phyloP scores from a whole-genome alignment of 495 filamentous ascomycete genomes.

The Trichocladium antarcticum region DNA sequence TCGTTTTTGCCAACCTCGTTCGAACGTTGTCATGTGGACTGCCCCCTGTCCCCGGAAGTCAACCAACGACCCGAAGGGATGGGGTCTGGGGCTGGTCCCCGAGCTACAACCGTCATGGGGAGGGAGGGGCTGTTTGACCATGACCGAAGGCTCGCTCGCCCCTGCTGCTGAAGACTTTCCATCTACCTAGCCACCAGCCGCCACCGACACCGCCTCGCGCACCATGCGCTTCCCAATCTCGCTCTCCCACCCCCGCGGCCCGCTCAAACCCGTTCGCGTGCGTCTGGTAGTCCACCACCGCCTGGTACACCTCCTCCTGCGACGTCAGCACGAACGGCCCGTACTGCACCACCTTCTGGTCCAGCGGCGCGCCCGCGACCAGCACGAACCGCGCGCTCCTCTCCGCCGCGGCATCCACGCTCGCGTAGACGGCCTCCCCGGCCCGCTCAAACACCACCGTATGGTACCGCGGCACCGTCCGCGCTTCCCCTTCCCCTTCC shows the following conservation, averaged over 20 bases:
- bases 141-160: too few species aligned
- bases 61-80: too few species aligned
- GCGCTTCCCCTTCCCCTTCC: constrained; percentile 28
- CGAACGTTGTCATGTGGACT: too few species aligned
- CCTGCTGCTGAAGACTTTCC: too few species aligned
- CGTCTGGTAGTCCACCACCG: constrained; percentile 78
- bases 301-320: constrained; percentile 79
- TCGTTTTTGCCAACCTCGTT: constrained; percentile 12
- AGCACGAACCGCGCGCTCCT: constrained; percentile 61
- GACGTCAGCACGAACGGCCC: constrained; percentile 83
- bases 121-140: too few species aligned
- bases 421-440: constrained; percentile 61
- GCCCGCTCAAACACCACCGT: constrained; percentile 81
- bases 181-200: too few species aligned
- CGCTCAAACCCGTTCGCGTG: constrained; percentile 84
- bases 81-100: too few species aligned
- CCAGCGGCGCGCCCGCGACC: constrained; percentile 72
- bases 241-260: constrained; percentile 69
- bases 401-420: constrained; percentile 57
- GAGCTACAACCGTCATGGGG: too few species aligned
- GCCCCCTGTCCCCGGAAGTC: too few species aligned
- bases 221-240: constrained; percentile 75
- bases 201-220: too few species aligned
- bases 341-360: constrained; percentile 93
- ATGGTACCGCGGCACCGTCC: constrained; percentile 57